Percentiles rank a stretch among this genome's conserved stretches.
These are phyloP conservation scores for Sporisorium sorghi DNA, from an alignment of 1,284 basidiomycete genomes.

Conservation along the genomic window DNA sequence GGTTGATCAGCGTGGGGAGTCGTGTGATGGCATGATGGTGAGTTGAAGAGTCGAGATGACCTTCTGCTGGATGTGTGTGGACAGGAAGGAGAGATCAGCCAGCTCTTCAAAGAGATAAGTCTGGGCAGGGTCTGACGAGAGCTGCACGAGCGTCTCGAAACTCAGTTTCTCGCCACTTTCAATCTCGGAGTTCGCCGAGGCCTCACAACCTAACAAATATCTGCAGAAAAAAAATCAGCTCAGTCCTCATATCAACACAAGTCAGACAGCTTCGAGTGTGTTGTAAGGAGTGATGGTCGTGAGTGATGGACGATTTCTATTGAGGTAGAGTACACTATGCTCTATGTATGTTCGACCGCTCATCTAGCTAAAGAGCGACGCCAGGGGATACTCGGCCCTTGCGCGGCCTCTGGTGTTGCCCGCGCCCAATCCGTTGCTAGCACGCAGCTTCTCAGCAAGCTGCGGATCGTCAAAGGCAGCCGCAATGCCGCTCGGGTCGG, in stretches of 20 bases:
- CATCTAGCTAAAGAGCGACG: slow-evolving; percentile 35
- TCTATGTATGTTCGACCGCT: background rate
- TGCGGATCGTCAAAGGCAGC: slow-evolving; percentile 47
- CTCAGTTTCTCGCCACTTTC: slow-evolving; percentile 15
- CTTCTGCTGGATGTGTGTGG: background rate
- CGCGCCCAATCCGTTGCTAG: slow-evolving; percentile 28
- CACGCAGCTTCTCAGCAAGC: slow-evolving; percentile 38
- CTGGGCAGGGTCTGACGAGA: slow-evolving; percentile 1
- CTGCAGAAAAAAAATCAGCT: background rate
- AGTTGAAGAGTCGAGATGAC: background rate
- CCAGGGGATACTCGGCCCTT: slow-evolving; percentile 45
- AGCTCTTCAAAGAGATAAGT: too few relatives aligned
- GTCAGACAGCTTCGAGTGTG: background rate
- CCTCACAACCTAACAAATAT: slow-evolving; percentile 28
- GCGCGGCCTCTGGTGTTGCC: slow-evolving; percentile 35
- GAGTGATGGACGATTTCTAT: slow-evolving; percentile 8
- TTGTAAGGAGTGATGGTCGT: background rate
- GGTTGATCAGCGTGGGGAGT: background rate
- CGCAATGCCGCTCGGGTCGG: slow-evolving; percentile 47
- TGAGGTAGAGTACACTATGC: background rate
- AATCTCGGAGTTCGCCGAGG: slow-evolving; percentile 37
- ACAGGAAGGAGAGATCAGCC: background rate
- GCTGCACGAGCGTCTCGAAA: slow-evolving; percentile 4
- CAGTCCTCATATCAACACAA: too few relatives aligned
- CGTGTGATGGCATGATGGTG: slow-evolving; percentile 1